These are phyloP conservation scores for Trypanosoma brucei DNA, from an alignment of 208 protist genomes.

Conservation along the genomic window DNA sequence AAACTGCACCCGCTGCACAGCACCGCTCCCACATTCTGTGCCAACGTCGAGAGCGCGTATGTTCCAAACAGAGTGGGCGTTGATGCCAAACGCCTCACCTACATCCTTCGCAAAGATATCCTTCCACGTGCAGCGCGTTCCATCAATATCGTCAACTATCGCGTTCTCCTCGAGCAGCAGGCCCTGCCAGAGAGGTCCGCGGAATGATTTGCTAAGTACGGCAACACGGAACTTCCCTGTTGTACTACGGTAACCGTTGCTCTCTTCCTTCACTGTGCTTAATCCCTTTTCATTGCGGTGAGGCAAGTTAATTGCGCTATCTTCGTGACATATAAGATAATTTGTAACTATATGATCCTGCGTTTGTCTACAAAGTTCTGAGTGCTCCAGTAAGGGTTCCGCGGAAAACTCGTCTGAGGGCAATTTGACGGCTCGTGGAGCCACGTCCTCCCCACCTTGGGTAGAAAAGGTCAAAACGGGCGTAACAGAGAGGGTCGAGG, in stretches of 20 bases:
- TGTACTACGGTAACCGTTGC: neutral
- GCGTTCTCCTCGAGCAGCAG: constrained; percentile 6
- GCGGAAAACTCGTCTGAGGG: neutral
- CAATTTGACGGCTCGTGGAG: neutral
- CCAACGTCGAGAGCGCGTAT: constrained; percentile 8
- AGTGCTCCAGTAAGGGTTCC: too few species aligned
- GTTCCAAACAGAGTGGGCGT: constrained; percentile 12
- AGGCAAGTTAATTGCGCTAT: neutral
- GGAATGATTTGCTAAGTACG: constrained; percentile 9
- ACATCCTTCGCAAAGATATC: constrained; percentile 17
- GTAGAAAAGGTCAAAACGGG: neutral
- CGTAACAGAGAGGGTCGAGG: constrained; percentile 11
- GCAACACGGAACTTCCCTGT: constrained; percentile 2
- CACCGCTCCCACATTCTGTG: neutral
- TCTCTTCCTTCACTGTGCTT: neutral
- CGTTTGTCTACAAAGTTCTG: too few species aligned
- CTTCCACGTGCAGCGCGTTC: constrained; percentile 4
- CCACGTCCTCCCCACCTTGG: neutral
- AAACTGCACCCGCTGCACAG: constrained; percentile 17
- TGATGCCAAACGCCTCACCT: constrained; percentile 14
- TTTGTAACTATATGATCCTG: too few species aligned
- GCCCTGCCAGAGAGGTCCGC: constrained; percentile 15
- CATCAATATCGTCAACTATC: neutral
- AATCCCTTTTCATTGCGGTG: neutral
- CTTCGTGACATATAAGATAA: neutral